Percentiles rank a stretch among this genome's conserved stretches.
Evolutionary conservation across 176 grass and related monocot genomes (phyloP).

Genomic region (Raddia distichophylla): DNA sequence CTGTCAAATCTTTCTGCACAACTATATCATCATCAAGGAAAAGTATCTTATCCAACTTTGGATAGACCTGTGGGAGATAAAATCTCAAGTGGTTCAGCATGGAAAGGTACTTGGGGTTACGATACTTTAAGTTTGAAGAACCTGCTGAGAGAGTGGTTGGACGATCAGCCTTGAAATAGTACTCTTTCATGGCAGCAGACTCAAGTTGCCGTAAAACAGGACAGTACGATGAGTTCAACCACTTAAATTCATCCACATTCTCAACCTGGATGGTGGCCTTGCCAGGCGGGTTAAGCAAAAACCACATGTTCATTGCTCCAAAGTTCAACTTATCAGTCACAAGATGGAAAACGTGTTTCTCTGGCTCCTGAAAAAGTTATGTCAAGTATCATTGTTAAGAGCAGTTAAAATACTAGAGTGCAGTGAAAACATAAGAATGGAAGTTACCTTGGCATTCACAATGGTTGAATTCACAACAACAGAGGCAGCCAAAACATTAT

Average conservation of each 20-base stretch:
- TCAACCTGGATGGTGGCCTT: conserved; percentile 94
- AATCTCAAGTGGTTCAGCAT: conserved; percentile 99
- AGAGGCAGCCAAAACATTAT: conserved; percentile 95
- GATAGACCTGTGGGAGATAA: conserved; percentile 97
- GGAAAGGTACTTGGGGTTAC: conserved; percentile 97
- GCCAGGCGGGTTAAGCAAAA: conserved; percentile 93
- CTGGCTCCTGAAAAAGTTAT: conserved; percentile 70
- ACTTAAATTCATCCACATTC: conserved; percentile 98
- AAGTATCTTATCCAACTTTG: conserved; percentile 93
- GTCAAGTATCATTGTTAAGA: neutral
- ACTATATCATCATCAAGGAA: conserved; percentile 99
- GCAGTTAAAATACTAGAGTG: neutral
- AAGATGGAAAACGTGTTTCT: conserved; percentile 99
- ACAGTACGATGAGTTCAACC: conserved; percentile 98
- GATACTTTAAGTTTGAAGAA: conserved; percentile 89
- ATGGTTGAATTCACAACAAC: conserved; percentile 98
- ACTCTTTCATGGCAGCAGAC: conserved; percentile 97
- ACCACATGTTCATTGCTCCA: conserved; percentile 99
- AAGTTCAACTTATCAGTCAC: conserved; percentile 99
- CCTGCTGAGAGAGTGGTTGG: conserved; percentile 82
- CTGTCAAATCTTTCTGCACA: conserved; percentile 99
- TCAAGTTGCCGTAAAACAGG: conserved; percentile 90
- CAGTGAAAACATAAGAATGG: conserved; percentile 5
- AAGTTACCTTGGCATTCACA: conserved; percentile 93
- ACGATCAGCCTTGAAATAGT: conserved; percentile 97